A percentile compares a stretch with the other conserved stretches of the same genome.
Conservation (phyloP, 169 alveolate genomes). For the Perkinsus olseni region DNA sequence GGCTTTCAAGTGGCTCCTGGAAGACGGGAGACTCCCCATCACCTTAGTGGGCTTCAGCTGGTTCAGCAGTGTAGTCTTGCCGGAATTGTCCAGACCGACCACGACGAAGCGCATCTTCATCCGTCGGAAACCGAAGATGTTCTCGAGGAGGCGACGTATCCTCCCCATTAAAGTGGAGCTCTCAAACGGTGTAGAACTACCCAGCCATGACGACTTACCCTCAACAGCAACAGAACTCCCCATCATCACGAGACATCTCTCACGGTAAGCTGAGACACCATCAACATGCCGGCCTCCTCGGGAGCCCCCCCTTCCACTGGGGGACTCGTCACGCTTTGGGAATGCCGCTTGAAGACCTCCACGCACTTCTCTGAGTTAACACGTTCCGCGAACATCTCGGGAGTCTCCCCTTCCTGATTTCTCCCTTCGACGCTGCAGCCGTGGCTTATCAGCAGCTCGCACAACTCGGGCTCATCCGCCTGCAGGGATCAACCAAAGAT, state of each 20-base stretch:
- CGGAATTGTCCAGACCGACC: slow-evolving; percentile 60
- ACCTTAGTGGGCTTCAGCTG: slow-evolving; percentile 38
- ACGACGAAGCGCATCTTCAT: slow-evolving; percentile 46
- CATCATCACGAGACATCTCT: too few species aligned
- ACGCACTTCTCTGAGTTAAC: not conserved
- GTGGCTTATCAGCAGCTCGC: not conserved
- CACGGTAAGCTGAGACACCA: too few species aligned
- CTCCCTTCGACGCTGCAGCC: not conserved
- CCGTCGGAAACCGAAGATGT: not conserved
- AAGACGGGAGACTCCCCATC: not conserved
- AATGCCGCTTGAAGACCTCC: not conserved
- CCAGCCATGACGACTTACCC: too few species aligned
- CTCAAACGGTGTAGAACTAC: too few species aligned
- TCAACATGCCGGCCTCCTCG: too few species aligned
- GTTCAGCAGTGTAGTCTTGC: slow-evolving; percentile 59
- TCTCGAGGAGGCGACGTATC: not conserved
- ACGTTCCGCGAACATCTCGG: not conserved
- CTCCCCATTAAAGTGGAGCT: too few species aligned
- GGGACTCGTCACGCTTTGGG: not conserved
- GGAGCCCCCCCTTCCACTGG: too few species aligned
- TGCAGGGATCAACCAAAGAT: not conserved
- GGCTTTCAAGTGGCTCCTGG: not conserved
- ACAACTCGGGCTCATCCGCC: not conserved
- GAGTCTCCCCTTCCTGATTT: not conserved
- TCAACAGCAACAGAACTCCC: too few species aligned